Percentiles rank a stretch among this genome's conserved stretches.
Conservation (phyloP, 148 eudicot species). For the Talinum fruticosum region DNA sequence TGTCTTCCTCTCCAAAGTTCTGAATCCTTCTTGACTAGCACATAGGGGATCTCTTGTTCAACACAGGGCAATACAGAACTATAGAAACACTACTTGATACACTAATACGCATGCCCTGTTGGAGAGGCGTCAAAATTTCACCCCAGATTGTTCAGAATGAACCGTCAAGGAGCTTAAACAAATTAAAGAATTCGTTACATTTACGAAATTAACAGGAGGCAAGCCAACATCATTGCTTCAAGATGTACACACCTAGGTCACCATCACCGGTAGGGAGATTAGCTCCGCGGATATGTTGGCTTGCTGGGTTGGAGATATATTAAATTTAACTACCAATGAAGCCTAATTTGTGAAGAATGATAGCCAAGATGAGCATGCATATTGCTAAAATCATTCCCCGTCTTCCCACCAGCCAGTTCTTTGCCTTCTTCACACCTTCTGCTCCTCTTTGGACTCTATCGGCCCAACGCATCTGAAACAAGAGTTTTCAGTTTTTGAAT, state of each 20-base stretch:
- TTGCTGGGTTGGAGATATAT: neutral
- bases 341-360: constrained; percentile 79
- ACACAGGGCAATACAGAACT: neutral
- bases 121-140: constrained; percentile 12
- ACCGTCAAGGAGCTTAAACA: constrained; percentile 10
- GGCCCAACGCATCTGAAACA: constrained; percentile 89
- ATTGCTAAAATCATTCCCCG: constrained; percentile 80
- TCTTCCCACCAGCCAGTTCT: constrained; percentile 89
- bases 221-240: constrained; percentile 2
- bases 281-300: neutral
- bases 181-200: constrained; percentile 27
- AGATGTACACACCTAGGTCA: constrained; percentile 17
- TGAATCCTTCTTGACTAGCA: neutral
- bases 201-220: constrained; percentile 11
- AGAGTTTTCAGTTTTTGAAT: constrained; percentile 6
- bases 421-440: constrained; percentile 73
- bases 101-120: neutral
- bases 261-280: neutral
- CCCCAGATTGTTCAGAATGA: neutral
- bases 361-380: constrained; percentile 71
- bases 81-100: neutral
- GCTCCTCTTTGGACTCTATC: constrained; percentile 84
- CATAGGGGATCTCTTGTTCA: neutral
- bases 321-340: constrained; percentile 55
- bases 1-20: neutral